Base-by-base conservation (phyloP, 2,329 filamentous ascomycete genomes). In the Aspergillus uvarum region DNA sequence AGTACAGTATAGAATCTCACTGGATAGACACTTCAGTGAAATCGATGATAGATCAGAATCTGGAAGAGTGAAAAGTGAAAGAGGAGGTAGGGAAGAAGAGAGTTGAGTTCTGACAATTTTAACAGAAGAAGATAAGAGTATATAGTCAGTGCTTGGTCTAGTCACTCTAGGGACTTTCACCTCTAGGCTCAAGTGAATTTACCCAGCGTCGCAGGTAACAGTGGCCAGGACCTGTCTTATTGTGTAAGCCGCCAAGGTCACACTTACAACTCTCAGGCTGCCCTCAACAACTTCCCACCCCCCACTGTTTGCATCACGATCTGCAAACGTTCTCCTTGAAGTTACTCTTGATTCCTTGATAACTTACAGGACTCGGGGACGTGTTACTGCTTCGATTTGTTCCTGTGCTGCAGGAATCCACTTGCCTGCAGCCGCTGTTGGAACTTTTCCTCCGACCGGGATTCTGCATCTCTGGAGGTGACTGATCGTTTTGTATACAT, bases 341-440 rank as follows among this genome's bases (percentile, higher is more conserved):
- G 22, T 44, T 1, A n/a, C 38, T 44, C 38, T 19, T 8, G 38
- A 8, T 8, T 19, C 1, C 5, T 16, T n/a, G 38, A 16, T 44
- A 3, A 19, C 1, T 19, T 8, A 16, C 14, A n/a, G 38, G 14
- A 7, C 3, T n/a, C 16, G 14, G 14, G 16, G 38, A 44, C 38
- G 16, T 53, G 54, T 60, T 60, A 49, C 59, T 60, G 54, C 38
- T 44, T 19, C 5, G 6, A 19, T 24, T 38, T 29, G 11, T 32
- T 24, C 51, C 48, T 22, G 51, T 44, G 32, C 56, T 44, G 38
- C 38, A 44, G 16, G 38, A 44, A 48, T 58, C 42, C 29, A 19
- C 31, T 51, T 35, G 26, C 49, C 50, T 57, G 60, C 57, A 59
- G 31, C 53, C 47, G 60, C 58, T 59, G 55, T 58, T 59, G 47